These are phyloP conservation scores for Microdochium trichocladiopsis DNA, from an alignment of 2,329 filamentous ascomycete species.

Conservation along the genomic window DNA sequence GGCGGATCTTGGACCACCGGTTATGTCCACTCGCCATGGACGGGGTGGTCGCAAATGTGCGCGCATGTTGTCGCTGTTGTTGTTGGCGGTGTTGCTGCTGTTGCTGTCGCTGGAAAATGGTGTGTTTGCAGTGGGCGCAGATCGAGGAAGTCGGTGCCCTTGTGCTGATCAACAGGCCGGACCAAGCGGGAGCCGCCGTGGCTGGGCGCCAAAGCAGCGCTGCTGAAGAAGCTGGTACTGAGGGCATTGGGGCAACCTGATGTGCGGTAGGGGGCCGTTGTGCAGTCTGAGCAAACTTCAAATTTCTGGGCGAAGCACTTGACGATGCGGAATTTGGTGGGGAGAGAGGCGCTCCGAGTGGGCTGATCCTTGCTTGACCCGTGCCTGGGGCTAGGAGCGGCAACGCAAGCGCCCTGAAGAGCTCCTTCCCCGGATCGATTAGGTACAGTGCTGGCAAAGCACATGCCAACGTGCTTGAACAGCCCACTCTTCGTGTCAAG, in stretches of 20 bases:
- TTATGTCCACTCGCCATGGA: constrained; percentile 64
- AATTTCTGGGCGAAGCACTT: neutral
- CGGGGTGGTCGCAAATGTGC: constrained; percentile 38
- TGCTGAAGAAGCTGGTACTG: neutral
- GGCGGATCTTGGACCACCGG: constrained; percentile 93
- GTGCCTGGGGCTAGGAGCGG: neutral
- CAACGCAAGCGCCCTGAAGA: neutral
- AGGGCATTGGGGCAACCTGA: neutral
- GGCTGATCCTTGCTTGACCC: neutral
- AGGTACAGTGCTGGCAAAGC: neutral
- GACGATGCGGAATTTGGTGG: neutral
- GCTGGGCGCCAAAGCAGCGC: neutral
- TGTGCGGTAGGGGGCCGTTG: neutral
- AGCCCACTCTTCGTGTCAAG: no score
- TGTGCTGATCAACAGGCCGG: neutral
- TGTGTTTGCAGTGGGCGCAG: neutral
- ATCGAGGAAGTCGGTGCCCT: neutral
- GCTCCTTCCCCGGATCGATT: neutral
- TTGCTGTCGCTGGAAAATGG: neutral
- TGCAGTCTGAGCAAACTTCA: neutral
- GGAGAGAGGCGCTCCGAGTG: neutral
- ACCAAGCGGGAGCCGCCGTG: neutral
- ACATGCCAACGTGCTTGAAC: no score
- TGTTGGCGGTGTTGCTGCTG: neutral
- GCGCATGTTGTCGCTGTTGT: constrained; percentile 8